A percentile compares a stretch with the other conserved stretches of the same genome.
Evolutionary conservation across 164 flowering plant species (phyloP).

Genomic region (Cinnamomum micranthum): DNA sequence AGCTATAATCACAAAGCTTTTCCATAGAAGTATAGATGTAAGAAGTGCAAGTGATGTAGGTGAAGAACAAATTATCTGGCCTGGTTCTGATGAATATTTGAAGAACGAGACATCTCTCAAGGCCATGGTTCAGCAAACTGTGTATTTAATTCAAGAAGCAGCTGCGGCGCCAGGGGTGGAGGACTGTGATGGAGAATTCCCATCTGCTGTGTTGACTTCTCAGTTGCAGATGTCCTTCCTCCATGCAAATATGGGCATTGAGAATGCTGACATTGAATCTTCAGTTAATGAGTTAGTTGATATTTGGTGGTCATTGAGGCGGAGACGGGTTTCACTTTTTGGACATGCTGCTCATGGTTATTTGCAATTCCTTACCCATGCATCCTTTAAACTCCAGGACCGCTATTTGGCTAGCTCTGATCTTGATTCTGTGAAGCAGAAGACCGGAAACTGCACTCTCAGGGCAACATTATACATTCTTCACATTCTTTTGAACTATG

Average conservation of each 20-base stretch:
- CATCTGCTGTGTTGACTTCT: slow-evolving; percentile 48
- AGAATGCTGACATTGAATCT: slow-evolving; percentile 30
- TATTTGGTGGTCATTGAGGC: slow-evolving; percentile 78
- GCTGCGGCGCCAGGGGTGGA: slow-evolving; percentile 75
- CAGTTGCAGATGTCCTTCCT: slow-evolving; percentile 45
- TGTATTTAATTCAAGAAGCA: slow-evolving; percentile 62
- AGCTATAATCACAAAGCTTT: slow-evolving; percentile 35
- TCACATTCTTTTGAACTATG: slow-evolving; percentile 82
- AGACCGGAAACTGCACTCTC: slow-evolving; percentile 51
- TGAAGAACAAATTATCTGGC: slow-evolving; percentile 20
- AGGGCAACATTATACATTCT: slow-evolving; percentile 76
- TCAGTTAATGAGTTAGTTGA: slow-evolving; percentile 48
- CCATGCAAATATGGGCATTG: slow-evolving; percentile 31
- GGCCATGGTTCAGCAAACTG: slow-evolving; percentile 50
- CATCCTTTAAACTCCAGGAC: slow-evolving; percentile 44
- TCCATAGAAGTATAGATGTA: slow-evolving; percentile 18
- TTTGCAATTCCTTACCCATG: slow-evolving; percentile 64
- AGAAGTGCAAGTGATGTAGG: slow-evolving; percentile 16
- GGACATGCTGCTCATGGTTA: slow-evolving; percentile 88
- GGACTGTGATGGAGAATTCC: slow-evolving; percentile 40
- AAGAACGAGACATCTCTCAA: slow-evolving; percentile 21
- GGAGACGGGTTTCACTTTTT: slow-evolving; percentile 77
- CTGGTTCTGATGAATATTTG: slow-evolving; percentile 31
- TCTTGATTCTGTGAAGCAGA: slow-evolving; percentile 43
- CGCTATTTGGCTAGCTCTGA: slow-evolving; percentile 30